Evolutionary conservation across 108 stramenopile genomes (phyloP).

Genomic region (Parietichytrium sp.): DNA sequence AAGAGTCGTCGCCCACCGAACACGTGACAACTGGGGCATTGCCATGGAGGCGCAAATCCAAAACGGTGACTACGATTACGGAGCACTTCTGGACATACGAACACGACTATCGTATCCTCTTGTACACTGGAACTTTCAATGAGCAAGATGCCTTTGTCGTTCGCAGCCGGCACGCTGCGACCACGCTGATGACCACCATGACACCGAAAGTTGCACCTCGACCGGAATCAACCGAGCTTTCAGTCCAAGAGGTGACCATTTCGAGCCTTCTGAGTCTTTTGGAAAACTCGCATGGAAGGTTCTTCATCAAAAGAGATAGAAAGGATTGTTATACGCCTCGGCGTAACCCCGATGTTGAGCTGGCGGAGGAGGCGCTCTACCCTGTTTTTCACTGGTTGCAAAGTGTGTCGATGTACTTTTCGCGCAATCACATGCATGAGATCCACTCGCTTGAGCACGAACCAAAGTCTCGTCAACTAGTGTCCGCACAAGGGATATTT

Average conservation of each 20-base stretch:
- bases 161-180: neutral
- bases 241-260: neutral
- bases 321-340: constrained; percentile 33
- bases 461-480: no score
- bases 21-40: neutral
- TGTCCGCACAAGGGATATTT: no score
- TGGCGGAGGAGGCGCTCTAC: neutral
- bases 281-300: no score
- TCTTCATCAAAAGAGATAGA: no score
- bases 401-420: no score
- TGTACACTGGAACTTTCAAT: neutral
- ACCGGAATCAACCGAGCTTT: neutral
- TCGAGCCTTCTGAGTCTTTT: neutral
- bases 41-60: no score
- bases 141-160: neutral
- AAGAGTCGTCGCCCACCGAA: neutral
- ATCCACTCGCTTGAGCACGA: no score
- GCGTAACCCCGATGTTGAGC: constrained; percentile 8
- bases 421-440: no score
- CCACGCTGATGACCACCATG: neutral
- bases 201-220: neutral
- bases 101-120: neutral
- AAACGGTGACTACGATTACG: neutral
- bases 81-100: constrained; percentile 7
- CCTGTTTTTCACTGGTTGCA: neutral